phyloP scores from a whole-genome alignment of 2,329 filamentous ascomycete species.

The Botryotinia calthae region DNA sequence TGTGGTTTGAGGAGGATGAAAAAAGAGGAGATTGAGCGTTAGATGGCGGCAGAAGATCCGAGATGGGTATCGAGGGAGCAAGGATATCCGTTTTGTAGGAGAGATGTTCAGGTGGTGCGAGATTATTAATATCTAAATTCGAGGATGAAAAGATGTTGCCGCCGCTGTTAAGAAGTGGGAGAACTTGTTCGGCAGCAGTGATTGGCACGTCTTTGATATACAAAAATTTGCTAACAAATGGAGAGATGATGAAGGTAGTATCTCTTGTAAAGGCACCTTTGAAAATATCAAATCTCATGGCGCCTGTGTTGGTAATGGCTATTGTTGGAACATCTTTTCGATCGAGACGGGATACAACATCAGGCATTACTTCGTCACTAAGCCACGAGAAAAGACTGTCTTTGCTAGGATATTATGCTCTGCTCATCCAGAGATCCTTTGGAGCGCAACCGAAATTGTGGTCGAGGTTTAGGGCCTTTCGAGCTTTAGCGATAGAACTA shows the following conservation, averaged over 20 bases:
- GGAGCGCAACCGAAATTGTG: constrained; percentile 80
- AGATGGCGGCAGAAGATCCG: neutral
- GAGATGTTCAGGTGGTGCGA: constrained; percentile 38
- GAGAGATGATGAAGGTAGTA: constrained; percentile 79
- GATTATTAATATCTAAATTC: constrained; percentile 35
- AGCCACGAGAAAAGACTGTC: constrained; percentile 82
- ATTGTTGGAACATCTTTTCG: constrained; percentile 63
- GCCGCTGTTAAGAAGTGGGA: constrained; percentile 56
- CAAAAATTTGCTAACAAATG: constrained; percentile 77
- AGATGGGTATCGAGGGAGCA: constrained; percentile 21
- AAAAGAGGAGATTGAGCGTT: neutral
- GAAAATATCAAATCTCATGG: constrained; percentile 93
- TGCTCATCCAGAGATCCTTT: constrained; percentile 75
- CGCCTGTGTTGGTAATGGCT: constrained; percentile 82
- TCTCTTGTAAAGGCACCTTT: constrained; percentile 87
- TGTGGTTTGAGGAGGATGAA: constrained; percentile 33
- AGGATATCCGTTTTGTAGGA: constrained; percentile 26
- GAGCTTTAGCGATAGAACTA: constrained; percentile 64
- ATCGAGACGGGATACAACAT: constrained; percentile 56
- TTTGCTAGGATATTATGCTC: constrained; percentile 68
- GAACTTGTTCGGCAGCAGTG: constrained; percentile 65
- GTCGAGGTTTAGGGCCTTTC: constrained; percentile 70
- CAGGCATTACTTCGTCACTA: constrained; percentile 69
- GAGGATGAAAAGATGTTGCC: constrained; percentile 45
- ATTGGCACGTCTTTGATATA: constrained; percentile 82